A percentile compares a stretch with the other conserved stretches of the same genome.
These are phyloP conservation scores for Lichtheimia ornata DNA, from an alignment of 371 early-diverging fungal genomes.

Conservation along the genomic window DNA sequence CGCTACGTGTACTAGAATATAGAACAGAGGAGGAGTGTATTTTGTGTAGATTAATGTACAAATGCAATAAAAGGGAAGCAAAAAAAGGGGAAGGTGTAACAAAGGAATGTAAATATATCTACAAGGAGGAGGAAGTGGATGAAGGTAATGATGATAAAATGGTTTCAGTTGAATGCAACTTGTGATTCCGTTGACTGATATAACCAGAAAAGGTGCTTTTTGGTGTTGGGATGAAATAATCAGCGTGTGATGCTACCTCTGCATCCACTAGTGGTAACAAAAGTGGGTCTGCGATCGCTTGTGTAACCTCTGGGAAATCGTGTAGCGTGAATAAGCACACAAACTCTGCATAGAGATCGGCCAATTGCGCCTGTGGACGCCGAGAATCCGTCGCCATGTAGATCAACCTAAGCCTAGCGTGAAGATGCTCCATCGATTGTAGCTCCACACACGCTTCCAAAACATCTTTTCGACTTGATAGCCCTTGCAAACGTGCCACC, in stretches of 20 bases:
- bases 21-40: too few relatives aligned
- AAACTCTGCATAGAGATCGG: conserved; percentile 29
- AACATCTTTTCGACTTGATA: not conserved
- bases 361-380: conserved; percentile 23
- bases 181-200: conserved; percentile 29
- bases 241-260: conserved; percentile 43
- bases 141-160: not conserved
- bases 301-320: conserved; percentile 25
- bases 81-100: not conserved
- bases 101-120: not conserved
- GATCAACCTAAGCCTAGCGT: conserved; percentile 24
- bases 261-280: conserved; percentile 48
- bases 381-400: conserved; percentile 48
- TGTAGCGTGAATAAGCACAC: conserved; percentile 43
- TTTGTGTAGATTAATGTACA: not conserved
- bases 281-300: not conserved
- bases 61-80: too few relatives aligned
- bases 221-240: conserved; percentile 41
- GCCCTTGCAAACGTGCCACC: not conserved
- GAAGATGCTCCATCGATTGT: conserved; percentile 5
- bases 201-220: conserved; percentile 51
- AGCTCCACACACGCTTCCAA: conserved; percentile 11
- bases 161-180: not conserved
- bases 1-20: too few relatives aligned
- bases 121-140: not conserved